phyloP scores from a whole-genome alignment of 208 protist species.

The Porcisia hertigi region DNA sequence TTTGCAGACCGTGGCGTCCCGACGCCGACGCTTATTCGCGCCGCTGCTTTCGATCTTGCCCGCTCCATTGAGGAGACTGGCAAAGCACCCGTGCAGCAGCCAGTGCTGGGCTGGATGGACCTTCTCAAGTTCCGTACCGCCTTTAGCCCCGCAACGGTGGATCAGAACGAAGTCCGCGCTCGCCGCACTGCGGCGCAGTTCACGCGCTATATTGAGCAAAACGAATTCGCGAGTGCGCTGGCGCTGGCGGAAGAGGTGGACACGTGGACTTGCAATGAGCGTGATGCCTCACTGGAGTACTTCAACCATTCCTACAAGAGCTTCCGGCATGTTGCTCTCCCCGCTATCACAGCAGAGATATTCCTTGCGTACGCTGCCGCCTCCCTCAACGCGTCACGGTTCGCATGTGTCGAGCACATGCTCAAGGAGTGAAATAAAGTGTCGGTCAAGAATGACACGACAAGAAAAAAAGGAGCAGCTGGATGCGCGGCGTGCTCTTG shows the following conservation, averaged over 20 bases:
- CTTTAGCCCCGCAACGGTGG: constrained; percentile 66
- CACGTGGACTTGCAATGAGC: constrained; percentile 34
- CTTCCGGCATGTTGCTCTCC: constrained; percentile 63
- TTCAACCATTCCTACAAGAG: constrained; percentile 51
- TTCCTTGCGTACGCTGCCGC: constrained; percentile 68
- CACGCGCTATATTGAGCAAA: constrained; percentile 56
- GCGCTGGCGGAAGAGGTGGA: constrained; percentile 61
- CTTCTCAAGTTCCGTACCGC: constrained; percentile 83
- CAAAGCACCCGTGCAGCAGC: constrained; percentile 51
- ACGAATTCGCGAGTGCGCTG: constrained; percentile 66
- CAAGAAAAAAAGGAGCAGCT: background rate
- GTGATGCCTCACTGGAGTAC: constrained; percentile 40
- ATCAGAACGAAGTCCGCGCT: constrained; percentile 52
- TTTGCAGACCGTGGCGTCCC: constrained; percentile 51
- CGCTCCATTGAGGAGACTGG: constrained; percentile 80
- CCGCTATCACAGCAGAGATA: constrained; percentile 66
- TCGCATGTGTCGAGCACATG: constrained; percentile 78
- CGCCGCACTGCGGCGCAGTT: constrained; percentile 50
- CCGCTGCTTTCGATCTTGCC: constrained; percentile 72
- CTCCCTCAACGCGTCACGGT: constrained; percentile 70
- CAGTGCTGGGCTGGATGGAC: constrained; percentile 75
- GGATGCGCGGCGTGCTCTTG: background rate
- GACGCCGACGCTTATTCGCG: constrained; percentile 38
- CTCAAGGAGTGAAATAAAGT: constrained; percentile 49
- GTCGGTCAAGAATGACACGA: background rate